These are phyloP conservation scores for Coniochaeta ligniaria DNA, from an alignment of 2,329 filamentous ascomycete species.

Conservation along the genomic window DNA sequence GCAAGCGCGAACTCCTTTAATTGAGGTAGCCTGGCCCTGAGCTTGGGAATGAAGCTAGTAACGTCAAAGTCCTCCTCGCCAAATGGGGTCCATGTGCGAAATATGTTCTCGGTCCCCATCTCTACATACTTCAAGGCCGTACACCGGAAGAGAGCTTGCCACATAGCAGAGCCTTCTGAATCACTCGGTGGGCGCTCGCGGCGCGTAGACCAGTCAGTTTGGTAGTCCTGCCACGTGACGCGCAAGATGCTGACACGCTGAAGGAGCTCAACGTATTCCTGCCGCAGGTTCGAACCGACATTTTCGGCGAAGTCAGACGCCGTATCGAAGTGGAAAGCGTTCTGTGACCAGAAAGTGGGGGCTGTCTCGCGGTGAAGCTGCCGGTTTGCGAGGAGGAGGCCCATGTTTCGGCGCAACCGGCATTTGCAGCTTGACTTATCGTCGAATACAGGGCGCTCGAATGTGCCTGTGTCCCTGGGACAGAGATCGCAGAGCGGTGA, in stretches of 20 bases:
- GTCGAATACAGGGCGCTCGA: neutral
- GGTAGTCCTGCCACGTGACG: neutral
- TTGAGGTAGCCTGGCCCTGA: neutral
- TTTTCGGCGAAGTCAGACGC: neutral
- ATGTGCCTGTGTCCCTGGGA: neutral
- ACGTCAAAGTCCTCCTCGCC: neutral
- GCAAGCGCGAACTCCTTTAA: neutral
- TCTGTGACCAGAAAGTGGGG: neutral
- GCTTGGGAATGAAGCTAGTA: neutral
- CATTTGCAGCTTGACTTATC: neutral
- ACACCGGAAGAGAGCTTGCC: neutral
- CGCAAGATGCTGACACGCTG: neutral
- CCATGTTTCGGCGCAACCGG: neutral
- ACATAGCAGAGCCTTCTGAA: neutral
- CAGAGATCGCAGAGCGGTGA: neutral
- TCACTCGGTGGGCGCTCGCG: neutral
- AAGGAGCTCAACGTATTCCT: neutral
- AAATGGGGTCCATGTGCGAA: neutral
- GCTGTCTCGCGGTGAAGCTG: neutral
- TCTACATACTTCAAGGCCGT: neutral
- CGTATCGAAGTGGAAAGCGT: neutral
- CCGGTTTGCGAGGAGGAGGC: neutral
- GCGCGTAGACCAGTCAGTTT: neutral
- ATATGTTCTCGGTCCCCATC: neutral
- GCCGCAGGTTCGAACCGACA: neutral